Evolutionary conservation across 176 grass and related monocot species (phyloP).

Genomic region (Otatea glauca): DNA sequence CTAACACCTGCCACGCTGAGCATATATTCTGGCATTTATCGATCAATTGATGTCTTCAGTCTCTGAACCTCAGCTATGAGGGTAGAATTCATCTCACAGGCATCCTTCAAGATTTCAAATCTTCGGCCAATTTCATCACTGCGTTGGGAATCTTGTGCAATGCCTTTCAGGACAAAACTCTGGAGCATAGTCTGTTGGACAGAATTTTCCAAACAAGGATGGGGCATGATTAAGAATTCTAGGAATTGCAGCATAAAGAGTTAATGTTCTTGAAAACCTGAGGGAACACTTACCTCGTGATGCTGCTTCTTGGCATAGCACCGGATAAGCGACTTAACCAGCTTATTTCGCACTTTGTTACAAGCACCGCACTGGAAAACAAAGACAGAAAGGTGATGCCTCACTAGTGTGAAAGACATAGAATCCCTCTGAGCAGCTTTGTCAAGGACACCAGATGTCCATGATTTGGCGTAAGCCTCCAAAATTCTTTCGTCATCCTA

Average conservation of each 20-base stretch:
- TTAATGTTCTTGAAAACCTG: not conserved
- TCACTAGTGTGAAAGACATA: conserved; percentile 60
- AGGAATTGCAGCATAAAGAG: not conserved
- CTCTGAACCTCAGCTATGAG: conserved; percentile 66
- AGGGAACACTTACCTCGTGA: conserved; percentile 54
- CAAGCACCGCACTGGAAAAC: conserved; percentile 49
- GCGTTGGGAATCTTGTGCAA: conserved; percentile 48
- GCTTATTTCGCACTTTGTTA: conserved; percentile 63
- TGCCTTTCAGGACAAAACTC: conserved; percentile 59
- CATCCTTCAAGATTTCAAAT: conserved; percentile 59
- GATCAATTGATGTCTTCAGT: conserved; percentile 42
- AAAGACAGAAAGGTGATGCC: conserved; percentile 73
- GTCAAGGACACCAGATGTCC: conserved; percentile 75
- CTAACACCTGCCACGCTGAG: not conserved
- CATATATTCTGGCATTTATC: conserved; percentile 9
- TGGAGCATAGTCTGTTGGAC: conserved; percentile 65
- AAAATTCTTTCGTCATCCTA: conserved; percentile 75
- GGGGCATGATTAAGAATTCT: not conserved
- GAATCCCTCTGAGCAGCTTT: conserved; percentile 65
- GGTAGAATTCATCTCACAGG: conserved; percentile 78
- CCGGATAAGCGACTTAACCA: conserved; percentile 71
- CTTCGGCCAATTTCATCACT: conserved; percentile 53
- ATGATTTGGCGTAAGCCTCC: conserved; percentile 88
- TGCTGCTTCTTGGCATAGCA: conserved; percentile 63
- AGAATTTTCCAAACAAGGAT: conserved; percentile 10